Evolutionary conservation across 495 filamentous ascomycete genomes (phyloP).

Genomic region (Xylaria venustula): DNA sequence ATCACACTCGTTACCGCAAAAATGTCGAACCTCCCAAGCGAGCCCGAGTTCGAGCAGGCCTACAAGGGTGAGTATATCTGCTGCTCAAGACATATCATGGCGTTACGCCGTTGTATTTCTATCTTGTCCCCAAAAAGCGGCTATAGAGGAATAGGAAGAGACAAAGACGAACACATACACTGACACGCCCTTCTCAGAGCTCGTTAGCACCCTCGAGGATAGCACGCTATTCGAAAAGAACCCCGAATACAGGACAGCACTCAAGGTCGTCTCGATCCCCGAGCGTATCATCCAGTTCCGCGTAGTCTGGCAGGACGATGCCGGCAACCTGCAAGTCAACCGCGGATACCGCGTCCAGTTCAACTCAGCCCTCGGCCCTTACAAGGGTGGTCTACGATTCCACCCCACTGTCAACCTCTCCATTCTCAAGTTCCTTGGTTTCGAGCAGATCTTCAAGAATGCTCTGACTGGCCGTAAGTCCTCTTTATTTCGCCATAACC

Average conservation of each 20-base stretch:
- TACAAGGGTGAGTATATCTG: constrained; percentile 73
- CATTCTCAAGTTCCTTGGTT: constrained; percentile 97
- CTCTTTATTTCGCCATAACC: background rate
- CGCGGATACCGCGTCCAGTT: constrained; percentile 97
- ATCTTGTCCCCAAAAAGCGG: too few relatives aligned
- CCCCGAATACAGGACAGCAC: constrained; percentile 89
- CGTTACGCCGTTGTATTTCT: background rate
- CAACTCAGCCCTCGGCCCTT: constrained; percentile 96
- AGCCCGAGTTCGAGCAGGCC: constrained; percentile 99
- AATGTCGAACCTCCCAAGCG: constrained; percentile 82
- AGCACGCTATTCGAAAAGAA: constrained; percentile 89
- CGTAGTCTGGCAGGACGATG: constrained; percentile 94
- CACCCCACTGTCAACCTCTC: constrained; percentile 96
- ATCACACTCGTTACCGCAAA: constrained; percentile 8
- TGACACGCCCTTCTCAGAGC: constrained; percentile 56
- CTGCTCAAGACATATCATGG: background rate
- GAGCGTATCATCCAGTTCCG: constrained; percentile 98
- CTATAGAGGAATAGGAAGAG: too few relatives aligned
- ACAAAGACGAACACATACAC: background rate
- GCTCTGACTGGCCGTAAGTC: constrained; percentile 88
- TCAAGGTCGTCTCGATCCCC: constrained; percentile 83
- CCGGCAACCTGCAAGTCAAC: constrained; percentile 87
- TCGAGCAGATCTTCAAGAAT: constrained; percentile 99
- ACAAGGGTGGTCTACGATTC: constrained; percentile 96
- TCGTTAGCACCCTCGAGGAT: constrained; percentile 89